phyloP scores from a whole-genome alignment of 345 rosid species.

The Citrus australasica region DNA sequence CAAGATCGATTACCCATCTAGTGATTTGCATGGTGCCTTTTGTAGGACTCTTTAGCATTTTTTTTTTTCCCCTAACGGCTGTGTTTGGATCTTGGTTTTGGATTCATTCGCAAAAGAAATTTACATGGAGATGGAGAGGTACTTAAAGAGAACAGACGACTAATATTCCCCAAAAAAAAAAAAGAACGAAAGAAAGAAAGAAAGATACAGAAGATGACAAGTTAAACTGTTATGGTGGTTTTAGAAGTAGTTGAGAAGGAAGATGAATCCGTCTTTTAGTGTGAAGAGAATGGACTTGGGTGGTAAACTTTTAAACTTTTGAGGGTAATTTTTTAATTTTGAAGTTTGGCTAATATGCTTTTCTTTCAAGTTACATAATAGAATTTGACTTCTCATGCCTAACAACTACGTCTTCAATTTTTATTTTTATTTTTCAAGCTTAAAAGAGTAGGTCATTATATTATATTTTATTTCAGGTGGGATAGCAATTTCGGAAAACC shows the following conservation, averaged over 20 bases:
- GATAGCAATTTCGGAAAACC: too few species aligned
- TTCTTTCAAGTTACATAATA: not conserved
- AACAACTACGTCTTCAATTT: not conserved
- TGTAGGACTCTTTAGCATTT: constrained; percentile 3
- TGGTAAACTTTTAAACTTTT: constrained; percentile 1
- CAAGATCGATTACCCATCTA: constrained; percentile 38
- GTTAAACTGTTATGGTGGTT: not conserved
- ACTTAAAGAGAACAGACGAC: too few species aligned
- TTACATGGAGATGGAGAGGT: not conserved
- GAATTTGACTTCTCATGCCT: not conserved
- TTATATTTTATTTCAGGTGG: too few species aligned
- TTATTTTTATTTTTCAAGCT: too few species aligned
- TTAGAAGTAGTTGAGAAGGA: not conserved
- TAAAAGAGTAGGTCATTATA: too few species aligned
- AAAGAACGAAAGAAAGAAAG: not conserved
- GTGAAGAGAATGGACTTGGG: not conserved
- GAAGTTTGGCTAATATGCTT: not conserved
- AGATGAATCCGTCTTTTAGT: constrained; percentile 4
- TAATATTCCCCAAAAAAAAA: too few species aligned
- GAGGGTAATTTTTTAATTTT: not conserved
- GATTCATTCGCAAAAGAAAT: not conserved
- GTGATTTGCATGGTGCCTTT: constrained; percentile 20
- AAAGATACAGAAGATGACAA: not conserved
- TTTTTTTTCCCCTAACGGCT: not conserved
- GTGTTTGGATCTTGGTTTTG: not conserved